Conservation (phyloP, 768 basidiomycete species). For the Boletus fagicola region DNA sequence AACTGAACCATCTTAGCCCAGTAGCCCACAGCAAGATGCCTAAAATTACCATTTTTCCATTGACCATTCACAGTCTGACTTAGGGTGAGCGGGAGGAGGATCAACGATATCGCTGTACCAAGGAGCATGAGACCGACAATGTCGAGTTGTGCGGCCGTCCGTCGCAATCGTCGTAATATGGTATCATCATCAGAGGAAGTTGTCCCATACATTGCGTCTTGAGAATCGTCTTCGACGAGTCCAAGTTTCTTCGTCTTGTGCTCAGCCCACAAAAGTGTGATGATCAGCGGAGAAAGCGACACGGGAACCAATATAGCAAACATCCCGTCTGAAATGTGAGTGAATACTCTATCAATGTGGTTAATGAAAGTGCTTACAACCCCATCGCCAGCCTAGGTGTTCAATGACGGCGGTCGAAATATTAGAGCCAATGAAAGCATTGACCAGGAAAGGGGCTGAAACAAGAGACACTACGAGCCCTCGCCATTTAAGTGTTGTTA, state of each 20-base stretch:
- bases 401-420: conserved; percentile 46
- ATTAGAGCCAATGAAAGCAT: conserved; percentile 65
- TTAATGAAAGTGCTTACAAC: conserved; percentile 44
- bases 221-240: conserved; percentile 4
- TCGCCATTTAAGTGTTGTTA: conserved; percentile 56
- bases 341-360: not conserved
- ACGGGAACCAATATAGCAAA: conserved; percentile 56
- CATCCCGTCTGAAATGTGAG: conserved; percentile 44
- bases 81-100: conserved; percentile 56
- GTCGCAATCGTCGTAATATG: conserved; percentile 11
- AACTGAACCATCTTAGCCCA: conserved; percentile 30
- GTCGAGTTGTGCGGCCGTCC: conserved; percentile 41
- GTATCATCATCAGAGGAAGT: not conserved
- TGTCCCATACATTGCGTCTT: not conserved
- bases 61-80: conserved; percentile 37
- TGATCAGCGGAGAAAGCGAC: conserved; percentile 50
- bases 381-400: conserved; percentile 65
- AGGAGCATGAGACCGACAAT: conserved; percentile 51
- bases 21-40: not conserved
- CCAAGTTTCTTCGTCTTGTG: conserved; percentile 43
- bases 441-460: conserved; percentile 55
- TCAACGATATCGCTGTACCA: conserved; percentile 47
- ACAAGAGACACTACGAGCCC: conserved; percentile 49
- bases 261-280: conserved; percentile 56
- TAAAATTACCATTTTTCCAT: conserved; percentile 44